Conservation (phyloP, 306 rosid genomes). For the Begonia fuchsioides region DNA sequence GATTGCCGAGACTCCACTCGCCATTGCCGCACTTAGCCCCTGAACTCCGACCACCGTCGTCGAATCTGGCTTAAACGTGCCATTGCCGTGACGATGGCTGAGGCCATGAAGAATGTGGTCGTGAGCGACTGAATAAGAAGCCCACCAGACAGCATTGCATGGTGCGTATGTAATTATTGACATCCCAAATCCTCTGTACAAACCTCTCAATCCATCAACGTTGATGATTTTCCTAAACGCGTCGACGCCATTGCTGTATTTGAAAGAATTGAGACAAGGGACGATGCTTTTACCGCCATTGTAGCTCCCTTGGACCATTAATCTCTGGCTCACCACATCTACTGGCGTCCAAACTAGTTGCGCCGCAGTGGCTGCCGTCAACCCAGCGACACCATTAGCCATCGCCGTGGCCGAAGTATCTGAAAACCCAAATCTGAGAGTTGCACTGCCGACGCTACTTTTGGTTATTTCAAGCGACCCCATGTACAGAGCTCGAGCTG, state of each 20-base stretch:
- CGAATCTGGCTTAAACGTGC: constrained; percentile 36
- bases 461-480: constrained; percentile 71
- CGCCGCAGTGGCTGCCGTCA: constrained; percentile 85
- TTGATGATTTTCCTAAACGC: constrained; percentile 61
- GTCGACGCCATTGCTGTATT: constrained; percentile 67
- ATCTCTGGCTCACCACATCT: constrained; percentile 88
- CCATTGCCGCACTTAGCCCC: constrained; percentile 75
- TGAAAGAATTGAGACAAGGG: constrained; percentile 28
- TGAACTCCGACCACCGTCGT: constrained; percentile 55
- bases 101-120: constrained; percentile 59
- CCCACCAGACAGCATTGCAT: constrained; percentile 97
- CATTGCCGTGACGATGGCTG: constrained; percentile 24
- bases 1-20: constrained; percentile 82
- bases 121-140: constrained; percentile 76
- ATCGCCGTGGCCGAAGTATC: constrained; percentile 55
- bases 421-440: constrained; percentile 50
- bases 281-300: constrained; percentile 14
- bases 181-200: constrained; percentile 87
- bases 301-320: constrained; percentile 64
- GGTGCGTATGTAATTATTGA: constrained; percentile 84
- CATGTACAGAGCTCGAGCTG: constrained; percentile 96
- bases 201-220: constrained; percentile 69
- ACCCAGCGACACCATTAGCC: constrained; percentile 73
- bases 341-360: constrained; percentile 93
- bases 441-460: constrained; percentile 56